Evolutionary conservation across 2,329 filamentous ascomycete species (phyloP).

Genomic region (Penicillium digitatum): DNA sequence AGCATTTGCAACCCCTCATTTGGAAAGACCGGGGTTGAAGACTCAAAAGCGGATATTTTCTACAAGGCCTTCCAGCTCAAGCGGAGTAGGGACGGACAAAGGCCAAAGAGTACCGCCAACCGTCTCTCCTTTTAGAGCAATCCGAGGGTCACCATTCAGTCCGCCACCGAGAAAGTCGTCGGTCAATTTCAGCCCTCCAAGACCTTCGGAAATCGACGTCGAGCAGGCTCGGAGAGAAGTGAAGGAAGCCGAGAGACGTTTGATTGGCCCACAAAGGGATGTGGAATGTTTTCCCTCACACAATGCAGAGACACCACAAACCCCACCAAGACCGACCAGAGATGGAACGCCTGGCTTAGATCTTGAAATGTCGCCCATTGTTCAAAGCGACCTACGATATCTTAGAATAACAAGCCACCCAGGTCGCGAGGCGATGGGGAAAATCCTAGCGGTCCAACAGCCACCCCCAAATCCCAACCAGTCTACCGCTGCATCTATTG

Average conservation of each 20-base stretch:
- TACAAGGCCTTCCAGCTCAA: constrained; percentile 9
- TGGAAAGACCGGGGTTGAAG: constrained; percentile 16
- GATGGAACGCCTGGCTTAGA: constrained; percentile 63
- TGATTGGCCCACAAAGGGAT: constrained; percentile 16
- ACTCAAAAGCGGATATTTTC: constrained; percentile 12
- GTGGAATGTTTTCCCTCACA: constrained; percentile 28
- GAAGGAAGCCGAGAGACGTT: constrained; percentile 27
- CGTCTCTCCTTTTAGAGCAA: neutral
- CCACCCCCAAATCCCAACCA: constrained; percentile 27
- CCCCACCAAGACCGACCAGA: constrained; percentile 62
- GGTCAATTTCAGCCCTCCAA: constrained; percentile 48
- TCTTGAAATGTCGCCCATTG: constrained; percentile 50
- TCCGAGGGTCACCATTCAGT: constrained; percentile 49
- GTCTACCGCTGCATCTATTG: constrained; percentile 36
- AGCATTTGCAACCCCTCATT: constrained; percentile 19
- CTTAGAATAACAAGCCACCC: constrained; percentile 49
- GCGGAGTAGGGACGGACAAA: constrained; percentile 4
- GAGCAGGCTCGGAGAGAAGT: constrained; percentile 31
- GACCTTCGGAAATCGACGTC: constrained; percentile 19
- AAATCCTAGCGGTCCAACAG: constrained; percentile 34
- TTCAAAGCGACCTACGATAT: constrained; percentile 54
- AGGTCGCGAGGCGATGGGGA: constrained; percentile 49
- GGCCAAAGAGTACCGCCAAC: neutral
- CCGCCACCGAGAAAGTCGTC: constrained; percentile 62
- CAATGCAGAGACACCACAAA: constrained; percentile 32